Percentiles rank a stretch among this genome's conserved stretches.
Conservation (phyloP, 1,284 basidiomycete genomes). For the Pisolithus thermaeus region DNA sequence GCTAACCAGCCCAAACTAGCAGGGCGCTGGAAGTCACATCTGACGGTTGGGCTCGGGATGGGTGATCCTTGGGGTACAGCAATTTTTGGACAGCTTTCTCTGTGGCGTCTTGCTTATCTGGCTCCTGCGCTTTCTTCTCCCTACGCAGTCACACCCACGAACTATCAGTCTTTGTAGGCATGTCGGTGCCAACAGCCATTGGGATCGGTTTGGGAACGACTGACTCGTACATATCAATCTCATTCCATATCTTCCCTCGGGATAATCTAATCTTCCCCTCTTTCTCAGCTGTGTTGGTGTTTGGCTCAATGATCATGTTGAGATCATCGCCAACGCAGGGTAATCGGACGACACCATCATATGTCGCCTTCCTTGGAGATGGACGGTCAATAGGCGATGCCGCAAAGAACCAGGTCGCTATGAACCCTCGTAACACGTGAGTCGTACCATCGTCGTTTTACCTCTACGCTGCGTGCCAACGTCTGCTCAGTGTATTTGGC, state of each 20-base stretch:
- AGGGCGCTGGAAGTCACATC: no score
- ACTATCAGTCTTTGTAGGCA: conserved; percentile 9
- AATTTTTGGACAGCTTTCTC: no score
- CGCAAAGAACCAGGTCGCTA: conserved; percentile 91
- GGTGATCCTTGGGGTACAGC: no score
- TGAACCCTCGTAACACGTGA: conserved; percentile 77
- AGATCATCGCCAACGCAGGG: conserved; percentile 95
- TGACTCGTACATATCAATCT: conserved; percentile 56
- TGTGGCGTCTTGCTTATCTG: no score
- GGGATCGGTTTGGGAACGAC: conserved; percentile 91
- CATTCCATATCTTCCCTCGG: neutral
- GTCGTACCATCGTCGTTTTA: conserved; percentile 89
- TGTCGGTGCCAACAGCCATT: conserved; percentile 67
- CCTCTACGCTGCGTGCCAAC: neutral
- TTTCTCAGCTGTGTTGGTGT: neutral
- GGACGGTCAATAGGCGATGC: conserved; percentile 96
- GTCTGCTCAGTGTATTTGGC: no score
- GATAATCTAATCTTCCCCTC: neutral
- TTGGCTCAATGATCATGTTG: conserved; percentile 63
- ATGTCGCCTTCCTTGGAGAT: conserved; percentile 88
- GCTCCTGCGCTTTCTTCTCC: no score
- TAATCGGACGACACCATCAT: conserved; percentile 94
- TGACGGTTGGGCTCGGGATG: no score
- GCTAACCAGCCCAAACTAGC: no score
- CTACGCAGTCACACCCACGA: no score